Conservation (phyloP, 805 yeast species). For the Ogataea nakhonphanomensis region DNA sequence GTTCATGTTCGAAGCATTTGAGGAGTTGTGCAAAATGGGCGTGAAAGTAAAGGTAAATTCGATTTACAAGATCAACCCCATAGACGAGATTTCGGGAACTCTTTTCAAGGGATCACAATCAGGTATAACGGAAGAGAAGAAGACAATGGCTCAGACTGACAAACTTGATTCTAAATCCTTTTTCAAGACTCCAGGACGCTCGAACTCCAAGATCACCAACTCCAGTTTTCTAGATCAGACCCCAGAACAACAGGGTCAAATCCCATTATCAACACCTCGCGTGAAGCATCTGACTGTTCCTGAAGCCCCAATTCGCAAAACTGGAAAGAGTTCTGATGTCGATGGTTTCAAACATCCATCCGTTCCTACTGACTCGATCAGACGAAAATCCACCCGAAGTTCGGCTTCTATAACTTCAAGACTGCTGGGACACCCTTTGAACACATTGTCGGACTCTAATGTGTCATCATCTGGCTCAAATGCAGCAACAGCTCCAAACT, state of each 20-base stretch:
- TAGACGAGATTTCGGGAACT: slow-evolving; percentile 20
- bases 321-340: slow-evolving; percentile 25
- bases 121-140: slow-evolving; percentile 9
- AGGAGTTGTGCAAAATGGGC: slow-evolving; percentile 68
- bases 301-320: slow-evolving; percentile 39
- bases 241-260: slow-evolving; percentile 23
- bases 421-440: slow-evolving; percentile 26
- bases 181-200: slow-evolving; percentile 10
- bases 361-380: slow-evolving; percentile 23
- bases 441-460: slow-evolving; percentile 23
- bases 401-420: slow-evolving; percentile 31
- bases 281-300: slow-evolving; percentile 35
- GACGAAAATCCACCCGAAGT: slow-evolving; percentile 25
- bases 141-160: slow-evolving; percentile 1
- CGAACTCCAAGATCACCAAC: slow-evolving; percentile 8
- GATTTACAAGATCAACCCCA: slow-evolving; percentile 38
- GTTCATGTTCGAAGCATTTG: slow-evolving; percentile 82
- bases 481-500: slow-evolving; percentile 6
- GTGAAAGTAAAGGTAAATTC: slow-evolving; percentile 61
- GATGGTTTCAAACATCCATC: slow-evolving; percentile 27
- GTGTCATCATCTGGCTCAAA: slow-evolving; percentile 15
- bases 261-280: slow-evolving; percentile 38
- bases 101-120: slow-evolving; percentile 13
- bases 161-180: slow-evolving; percentile 5
- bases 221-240: slow-evolving; percentile 20